Evolutionary conservation across 140 eudicot genomes (phyloP), one percentile per base, ranked within the genome.

Genomic region (Erigeron philadelphicus): DNA sequence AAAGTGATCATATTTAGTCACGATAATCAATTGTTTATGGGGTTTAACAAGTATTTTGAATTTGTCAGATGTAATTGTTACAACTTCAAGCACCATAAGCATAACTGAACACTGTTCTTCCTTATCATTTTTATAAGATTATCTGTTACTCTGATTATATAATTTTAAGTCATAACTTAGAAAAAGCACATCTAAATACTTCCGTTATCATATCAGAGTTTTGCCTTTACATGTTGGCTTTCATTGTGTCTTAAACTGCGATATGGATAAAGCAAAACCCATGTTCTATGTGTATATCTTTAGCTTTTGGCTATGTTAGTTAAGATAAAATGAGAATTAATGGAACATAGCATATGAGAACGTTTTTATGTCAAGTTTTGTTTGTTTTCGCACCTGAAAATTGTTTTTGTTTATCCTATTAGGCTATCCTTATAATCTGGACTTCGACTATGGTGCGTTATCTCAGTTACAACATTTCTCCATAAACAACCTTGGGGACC

Each of bases 401-500:
- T 69, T 55, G 53, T 77, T 60, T 52, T 17, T 19, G 2, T 31
- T 31, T 1, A 2, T 31, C 5, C 5, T 31, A 31, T 5, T 81
- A 92, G 96, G 98, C 3, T 92, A 88, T 77, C 96, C 98, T 6
- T 92, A 88, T 71, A 89, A 93, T 75, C 74, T 93, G 85, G 99
- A 93, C 75, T 85, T 93, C 68, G 99, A 93, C 73, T 93, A 93
- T 75, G 99, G 99, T 70, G 96, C 99, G 35, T 76, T 93, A 61
- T 78, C 83, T 67, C 99, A 87, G 48, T 78, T 93, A 78, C 99
- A 93, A 69, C 95, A 87, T 83, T 93, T 93, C 82, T 93, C 99
- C 44, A 93, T 93, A 7, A 93, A 93, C 80, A 93, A 93, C 74
- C 90, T 93, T 7, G 99, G 99, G 17, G 99, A 93, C 83, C 99